Evolutionary conservation across 495 filamentous ascomycete genomes (phyloP).

Genomic region (Aspergillus cavernicola): DNA sequence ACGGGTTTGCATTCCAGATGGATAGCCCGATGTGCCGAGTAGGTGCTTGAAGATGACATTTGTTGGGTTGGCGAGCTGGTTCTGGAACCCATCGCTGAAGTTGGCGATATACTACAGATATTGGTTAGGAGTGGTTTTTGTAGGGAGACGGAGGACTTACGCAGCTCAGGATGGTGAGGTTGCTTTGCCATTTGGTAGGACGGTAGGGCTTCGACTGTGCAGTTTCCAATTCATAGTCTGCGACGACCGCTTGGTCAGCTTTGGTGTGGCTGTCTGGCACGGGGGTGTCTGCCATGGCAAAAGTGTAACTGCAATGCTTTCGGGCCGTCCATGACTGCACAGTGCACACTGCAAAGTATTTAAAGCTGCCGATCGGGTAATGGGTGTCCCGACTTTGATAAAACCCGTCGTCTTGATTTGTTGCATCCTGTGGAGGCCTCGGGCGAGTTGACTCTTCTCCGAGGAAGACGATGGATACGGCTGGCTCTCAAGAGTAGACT

Average conservation of each 20-base stretch:
- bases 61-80: slow-evolving; percentile 31
- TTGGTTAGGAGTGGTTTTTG: not conserved
- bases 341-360: not conserved
- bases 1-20: slow-evolving; percentile 34
- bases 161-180: slow-evolving; percentile 13
- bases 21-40: slow-evolving; percentile 23
- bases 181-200: slow-evolving; percentile 14
- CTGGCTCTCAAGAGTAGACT: not conserved
- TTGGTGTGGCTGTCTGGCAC: slow-evolving; percentile 2
- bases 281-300: not conserved
- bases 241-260: slow-evolving; percentile 24
- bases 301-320: not conserved
- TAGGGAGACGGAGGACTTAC: not conserved
- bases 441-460: not conserved
- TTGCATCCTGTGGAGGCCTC: not conserved
- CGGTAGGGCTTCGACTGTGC: slow-evolving; percentile 5
- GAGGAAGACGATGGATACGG: not conserved
- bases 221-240: slow-evolving; percentile 6
- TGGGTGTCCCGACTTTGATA: not conserved
- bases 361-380: not conserved
- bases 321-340: not conserved
- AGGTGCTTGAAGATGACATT: slow-evolving; percentile 38
- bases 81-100: slow-evolving; percentile 38
- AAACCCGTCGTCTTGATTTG: not conserved
- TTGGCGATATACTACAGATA: slow-evolving; percentile 36